phyloP scores from a whole-genome alignment of 192 early-diverging fungal genomes.

The Polychytrium aggregatum region DNA sequence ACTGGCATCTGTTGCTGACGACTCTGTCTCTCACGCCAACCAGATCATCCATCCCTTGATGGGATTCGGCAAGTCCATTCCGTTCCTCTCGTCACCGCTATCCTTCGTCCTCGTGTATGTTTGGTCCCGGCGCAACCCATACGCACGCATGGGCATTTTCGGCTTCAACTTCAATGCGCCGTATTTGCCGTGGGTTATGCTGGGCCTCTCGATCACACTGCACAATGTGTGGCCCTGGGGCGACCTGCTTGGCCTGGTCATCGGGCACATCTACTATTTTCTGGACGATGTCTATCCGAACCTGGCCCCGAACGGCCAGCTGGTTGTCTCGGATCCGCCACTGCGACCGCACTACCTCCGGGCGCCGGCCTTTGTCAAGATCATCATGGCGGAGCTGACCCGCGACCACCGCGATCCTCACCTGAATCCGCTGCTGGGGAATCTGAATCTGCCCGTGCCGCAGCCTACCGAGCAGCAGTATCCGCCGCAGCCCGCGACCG shows the following conservation, averaged over 20 bases:
- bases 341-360: too few species aligned
- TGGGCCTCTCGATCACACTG: slow-evolving; percentile 78
- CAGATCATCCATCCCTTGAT: slow-evolving; percentile 25
- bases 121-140: slow-evolving; percentile 95
- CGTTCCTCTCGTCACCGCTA: slow-evolving; percentile 74
- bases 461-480: too few species aligned
- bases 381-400: too few species aligned
- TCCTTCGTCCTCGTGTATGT: slow-evolving; percentile 84
- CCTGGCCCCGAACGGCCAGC: too few species aligned
- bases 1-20: neutral
- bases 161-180: slow-evolving; percentile 86
- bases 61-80: slow-evolving; percentile 29
- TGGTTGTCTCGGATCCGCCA: too few species aligned
- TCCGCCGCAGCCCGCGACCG: too few species aligned
- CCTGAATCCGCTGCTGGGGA: too few species aligned
- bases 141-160: slow-evolving; percentile 74
- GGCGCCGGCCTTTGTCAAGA: too few species aligned
- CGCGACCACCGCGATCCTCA: too few species aligned
- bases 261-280: slow-evolving; percentile 93
- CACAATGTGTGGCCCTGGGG: slow-evolving; percentile 62
- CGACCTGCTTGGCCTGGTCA: slow-evolving; percentile 72
- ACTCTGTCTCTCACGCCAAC: slow-evolving; percentile 8
- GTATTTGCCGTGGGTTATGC: slow-evolving; percentile 81
- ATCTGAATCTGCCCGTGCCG: too few species aligned
- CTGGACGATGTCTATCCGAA: slow-evolving; percentile 87